Base-by-base conservation (phyloP, 202 grass and related monocot genomes). In the Musa balbisiana region DNA sequence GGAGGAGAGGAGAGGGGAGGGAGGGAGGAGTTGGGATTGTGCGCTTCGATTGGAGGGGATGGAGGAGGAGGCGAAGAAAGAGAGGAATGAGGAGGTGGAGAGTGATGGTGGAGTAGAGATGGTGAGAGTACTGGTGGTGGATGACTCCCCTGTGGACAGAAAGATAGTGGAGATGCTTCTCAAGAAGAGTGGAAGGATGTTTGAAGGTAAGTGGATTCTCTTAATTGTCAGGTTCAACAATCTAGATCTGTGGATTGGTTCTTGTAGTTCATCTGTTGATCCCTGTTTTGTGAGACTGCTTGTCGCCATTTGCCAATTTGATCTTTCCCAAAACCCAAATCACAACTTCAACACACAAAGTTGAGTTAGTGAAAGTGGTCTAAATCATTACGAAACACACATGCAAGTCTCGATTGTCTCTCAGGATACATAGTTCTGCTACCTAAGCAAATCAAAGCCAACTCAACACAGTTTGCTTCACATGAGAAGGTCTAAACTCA, bases 131-230 rank as follows among this genome's bases (percentile, higher is more conserved):
- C 14, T 77, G 43, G 75, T 77, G 75, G 75, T 77, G 49, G 75
- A 77, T 77, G 75, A 77, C 75, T 77, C 75, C 21, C 75, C 60
- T 0, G 22, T 77, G 59, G 75, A 77, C 12, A 53, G 75, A 50
- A 77, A 11, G 75, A 49, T 77, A 23, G 75, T 65, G 62, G 75
- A 77, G 75, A 66, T 77, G 75, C 75, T 53, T 62, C 62, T 77
- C 21, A 77, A 77, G 58, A 77, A 16, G 75, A 77, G 62, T 17
- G 75, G 75, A 64, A 43, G 60, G 3, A 50, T 65, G 60, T 77
- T 77, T 65, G 75, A 77, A 49, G 75, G 75, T 77, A 52, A 53
- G 43, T 73, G 51, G 3, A 9, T 55, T 69, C 29, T 69, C 14
- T 10, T 43, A 43, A 43, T 43, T 43, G 13, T 11, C 26, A 19